Conservation (phyloP, 2,329 filamentous ascomycete genomes). For the Xylaria sp. region DNA sequence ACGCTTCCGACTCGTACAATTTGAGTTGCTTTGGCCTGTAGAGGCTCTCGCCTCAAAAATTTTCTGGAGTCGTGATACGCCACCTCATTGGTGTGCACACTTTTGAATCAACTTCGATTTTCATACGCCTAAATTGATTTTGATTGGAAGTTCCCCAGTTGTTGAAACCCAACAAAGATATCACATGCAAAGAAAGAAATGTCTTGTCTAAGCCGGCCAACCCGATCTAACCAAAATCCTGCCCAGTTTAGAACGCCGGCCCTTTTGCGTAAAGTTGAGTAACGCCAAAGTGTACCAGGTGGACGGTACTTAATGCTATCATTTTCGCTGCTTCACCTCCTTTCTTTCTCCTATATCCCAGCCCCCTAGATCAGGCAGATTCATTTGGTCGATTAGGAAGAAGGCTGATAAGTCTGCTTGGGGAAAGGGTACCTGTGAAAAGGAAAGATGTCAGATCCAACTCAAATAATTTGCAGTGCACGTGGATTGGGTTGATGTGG, state of each 20-base stretch:
- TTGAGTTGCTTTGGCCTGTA: background rate
- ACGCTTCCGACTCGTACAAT: constrained; percentile 7
- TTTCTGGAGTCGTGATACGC: background rate
- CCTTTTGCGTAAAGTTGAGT: constrained; percentile 51
- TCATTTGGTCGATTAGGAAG: constrained; percentile 43
- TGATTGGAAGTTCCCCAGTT: constrained; percentile 40
- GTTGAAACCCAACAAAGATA: constrained; percentile 43
- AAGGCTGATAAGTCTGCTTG: constrained; percentile 77
- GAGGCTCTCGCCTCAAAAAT: background rate
- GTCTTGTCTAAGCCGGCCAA: constrained; percentile 30
- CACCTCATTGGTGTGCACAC: constrained; percentile 10
- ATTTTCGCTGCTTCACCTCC: constrained; percentile 30
- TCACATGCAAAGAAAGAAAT: constrained; percentile 30
- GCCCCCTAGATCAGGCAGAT: constrained; percentile 35
- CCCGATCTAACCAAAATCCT: constrained; percentile 25
- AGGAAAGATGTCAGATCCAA: constrained; percentile 35
- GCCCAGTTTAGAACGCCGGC: constrained; percentile 44
- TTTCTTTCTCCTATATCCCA: constrained; percentile 27
- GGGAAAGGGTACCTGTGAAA: constrained; percentile 77
- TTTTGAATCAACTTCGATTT: constrained; percentile 20
- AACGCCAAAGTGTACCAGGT: constrained; percentile 48
- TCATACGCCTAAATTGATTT: constrained; percentile 23
- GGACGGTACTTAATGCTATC: constrained; percentile 41
- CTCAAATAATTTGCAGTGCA: constrained; percentile 4
- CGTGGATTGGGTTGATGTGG: background rate